Evolutionary conservation across 805 yeast species (phyloP).

Genomic region (Cyberlindnera bimundalis): DNA sequence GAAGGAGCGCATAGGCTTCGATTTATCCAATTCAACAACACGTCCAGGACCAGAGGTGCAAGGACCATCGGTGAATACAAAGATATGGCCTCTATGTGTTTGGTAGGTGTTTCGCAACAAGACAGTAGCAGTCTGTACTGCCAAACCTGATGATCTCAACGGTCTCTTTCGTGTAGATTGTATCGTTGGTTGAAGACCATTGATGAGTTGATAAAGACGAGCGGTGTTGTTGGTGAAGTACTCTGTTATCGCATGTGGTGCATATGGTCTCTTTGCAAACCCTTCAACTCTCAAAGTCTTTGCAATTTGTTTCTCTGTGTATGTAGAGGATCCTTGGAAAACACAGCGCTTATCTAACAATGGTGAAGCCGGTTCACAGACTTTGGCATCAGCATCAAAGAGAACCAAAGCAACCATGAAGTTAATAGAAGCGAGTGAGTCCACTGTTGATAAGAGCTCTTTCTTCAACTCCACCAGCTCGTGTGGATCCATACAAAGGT

Average conservation of each 20-base stretch:
- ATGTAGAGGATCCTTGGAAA: constrained; percentile 39
- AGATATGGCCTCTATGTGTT: constrained; percentile 78
- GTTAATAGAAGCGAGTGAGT: constrained; percentile 68
- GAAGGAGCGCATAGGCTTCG: constrained; percentile 92
- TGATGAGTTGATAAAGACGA: constrained; percentile 1
- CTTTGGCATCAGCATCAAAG: constrained; percentile 80
- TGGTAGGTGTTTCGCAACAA: constrained; percentile 69
- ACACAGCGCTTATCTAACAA: constrained; percentile 3
- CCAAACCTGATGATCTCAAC: constrained; percentile 85
- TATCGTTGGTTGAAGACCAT: constrained; percentile 35
- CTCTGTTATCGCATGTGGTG: constrained; percentile 1
- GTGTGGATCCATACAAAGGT: constrained; percentile 80
- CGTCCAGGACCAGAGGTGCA: constrained; percentile 91
- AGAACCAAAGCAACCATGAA: constrained; percentile 80
- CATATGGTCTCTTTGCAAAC: not conserved
- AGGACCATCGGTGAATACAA: constrained; percentile 89
- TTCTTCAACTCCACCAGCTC: constrained; percentile 75
- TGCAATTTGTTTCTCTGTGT: constrained; percentile 2
- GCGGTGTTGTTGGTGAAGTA: constrained; percentile 1
- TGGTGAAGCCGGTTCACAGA: constrained; percentile 49
- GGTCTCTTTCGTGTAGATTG: constrained; percentile 66
- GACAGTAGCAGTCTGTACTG: constrained; percentile 73
- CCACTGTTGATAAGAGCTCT: constrained; percentile 62
- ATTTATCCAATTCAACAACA: constrained; percentile 81
- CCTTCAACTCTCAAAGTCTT: not conserved